Base-by-base conservation (phyloP, 2,329 filamentous ascomycete species). In the Scedosporium minutisporum region DNA sequence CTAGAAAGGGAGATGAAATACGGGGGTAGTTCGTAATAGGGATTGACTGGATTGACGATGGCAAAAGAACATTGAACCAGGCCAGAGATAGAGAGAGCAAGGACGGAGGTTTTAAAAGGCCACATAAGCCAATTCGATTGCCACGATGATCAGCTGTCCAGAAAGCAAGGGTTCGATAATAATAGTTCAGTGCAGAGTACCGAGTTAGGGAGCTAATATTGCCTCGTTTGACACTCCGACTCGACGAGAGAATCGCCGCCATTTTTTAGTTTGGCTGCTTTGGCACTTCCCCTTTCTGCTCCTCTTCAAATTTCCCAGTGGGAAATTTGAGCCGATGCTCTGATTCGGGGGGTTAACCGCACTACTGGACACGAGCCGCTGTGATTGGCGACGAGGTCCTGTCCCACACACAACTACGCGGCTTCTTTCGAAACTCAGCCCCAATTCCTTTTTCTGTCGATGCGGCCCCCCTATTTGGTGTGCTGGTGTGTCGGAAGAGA, bases 111-210 rank as follows among this genome's bases (percentile, higher is more conserved):
- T 21, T 48, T 18, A 25, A 55, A 16, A 23, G 23, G 51, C 51
- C 51, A 55, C 51, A 55, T 55, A 55, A 55, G 51, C 51, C 21
- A 55, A 55, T 55, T 55, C 51, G 18, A 55, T 55, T 55, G 23
- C 51, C 51, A 23, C 51, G 51, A 23, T 55, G 51, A 55, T 55
- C 51, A 55, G 51, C 51, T 55, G 51, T 27, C 51, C 18, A 16
- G 51, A 55, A 25, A 23, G 18, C 51, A 55, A 55, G 51, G 51
- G 23, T 55, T 55, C 18, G 51, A 18, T 23, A 55, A 27, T 23
- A 48, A 48, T 18, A 23, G 44, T 48, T 3, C n/a, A 48, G 44
- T 7, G 44, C 6, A 48, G 44, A 23, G 44, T 23, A 23, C n/a
- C 44, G 16, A n/a, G 21, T 23, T 23, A 48, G 44, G 44, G 51